Evolutionary conservation across 768 basidiomycete species (phyloP).

Genomic region (Boletellus sp.): DNA sequence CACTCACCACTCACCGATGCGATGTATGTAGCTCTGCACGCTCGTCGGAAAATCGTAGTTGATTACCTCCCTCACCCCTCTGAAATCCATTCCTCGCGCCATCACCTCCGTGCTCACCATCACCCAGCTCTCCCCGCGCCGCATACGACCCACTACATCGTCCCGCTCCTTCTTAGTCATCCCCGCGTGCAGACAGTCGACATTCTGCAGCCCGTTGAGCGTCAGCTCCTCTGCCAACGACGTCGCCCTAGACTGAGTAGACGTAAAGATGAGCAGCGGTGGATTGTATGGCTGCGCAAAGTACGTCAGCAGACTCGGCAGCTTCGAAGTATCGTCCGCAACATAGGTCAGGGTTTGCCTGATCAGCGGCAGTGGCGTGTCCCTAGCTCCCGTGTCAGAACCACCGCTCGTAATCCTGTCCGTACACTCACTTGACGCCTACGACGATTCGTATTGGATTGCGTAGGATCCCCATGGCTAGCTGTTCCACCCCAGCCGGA

Average conservation of each 20-base stretch:
- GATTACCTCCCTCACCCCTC: conserved; percentile 88
- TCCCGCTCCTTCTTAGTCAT: conserved; percentile 86
- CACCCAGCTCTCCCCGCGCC: conserved; percentile 88
- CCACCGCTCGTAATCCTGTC: neutral
- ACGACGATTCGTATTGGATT: conserved; percentile 94
- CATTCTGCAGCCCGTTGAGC: conserved; percentile 72
- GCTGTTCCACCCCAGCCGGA: conserved; percentile 80
- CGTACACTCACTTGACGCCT: conserved; percentile 75
- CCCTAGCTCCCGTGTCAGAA: conserved; percentile 46
- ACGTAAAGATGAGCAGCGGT: conserved; percentile 88
- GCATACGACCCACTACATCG: conserved; percentile 80
- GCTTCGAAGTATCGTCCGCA: conserved; percentile 90
- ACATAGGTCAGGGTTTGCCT: conserved; percentile 87
- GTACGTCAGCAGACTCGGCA: conserved; percentile 81
- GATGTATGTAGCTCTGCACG: conserved; percentile 93
- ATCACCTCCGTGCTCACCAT: conserved; percentile 96
- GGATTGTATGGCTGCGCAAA: conserved; percentile 83
- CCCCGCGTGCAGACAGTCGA: conserved; percentile 89
- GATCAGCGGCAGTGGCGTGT: conserved; percentile 91
- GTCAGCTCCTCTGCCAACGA: conserved; percentile 80
- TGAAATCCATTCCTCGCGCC: conserved; percentile 98
- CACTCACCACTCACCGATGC: conserved; percentile 61
- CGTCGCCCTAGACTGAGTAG: conserved; percentile 79
- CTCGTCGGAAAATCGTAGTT: conserved; percentile 97
- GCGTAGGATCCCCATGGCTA: conserved; percentile 79